A percentile compares a stretch with the other conserved stretches of the same genome.
phyloP scores from a whole-genome alignment of 1,139 yeast genomes.

The Petasospora rhodanensis region DNA sequence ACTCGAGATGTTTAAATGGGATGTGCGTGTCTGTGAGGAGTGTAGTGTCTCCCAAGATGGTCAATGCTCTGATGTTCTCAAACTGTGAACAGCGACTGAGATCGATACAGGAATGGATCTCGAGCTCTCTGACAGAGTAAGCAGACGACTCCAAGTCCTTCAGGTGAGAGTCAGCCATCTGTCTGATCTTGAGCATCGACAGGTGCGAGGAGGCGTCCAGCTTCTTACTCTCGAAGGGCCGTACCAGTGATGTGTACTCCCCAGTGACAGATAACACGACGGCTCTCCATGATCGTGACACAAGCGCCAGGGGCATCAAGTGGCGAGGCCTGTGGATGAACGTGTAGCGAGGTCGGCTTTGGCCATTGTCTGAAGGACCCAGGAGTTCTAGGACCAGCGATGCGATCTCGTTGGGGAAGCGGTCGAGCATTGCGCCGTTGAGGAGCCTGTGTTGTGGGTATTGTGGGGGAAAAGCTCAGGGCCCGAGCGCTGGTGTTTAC shows the following conservation, averaged over 20 bases:
- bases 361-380: conserved; percentile 1
- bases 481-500: too few species aligned
- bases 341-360: conserved; percentile 9
- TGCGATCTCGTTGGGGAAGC: conserved; percentile 14
- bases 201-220: conserved; percentile 1
- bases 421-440: conserved; percentile 18
- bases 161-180: background rate
- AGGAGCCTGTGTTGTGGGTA: background rate
- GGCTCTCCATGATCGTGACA: conserved; percentile 9
- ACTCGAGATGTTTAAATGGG: conserved; percentile 2
- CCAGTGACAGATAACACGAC: conserved; percentile 5
- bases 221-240: conserved; percentile 10
- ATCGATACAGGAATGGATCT: conserved; percentile 8
- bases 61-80: conserved; percentile 12
- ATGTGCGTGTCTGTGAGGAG: background rate
- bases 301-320: conserved; percentile 9
- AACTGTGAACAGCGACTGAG: background rate
- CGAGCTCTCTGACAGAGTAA: conserved; percentile 10
- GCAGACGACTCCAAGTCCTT: background rate
- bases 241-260: conserved; percentile 8
- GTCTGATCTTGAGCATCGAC: too few species aligned
- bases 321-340: conserved; percentile 5
- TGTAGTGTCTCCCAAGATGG: conserved; percentile 11
- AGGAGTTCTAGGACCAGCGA: conserved; percentile 1
- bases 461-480: too few species aligned